These are phyloP conservation scores for Asterochloris erici DNA, from an alignment of 139 green algal genomes.

Conservation along the genomic window DNA sequence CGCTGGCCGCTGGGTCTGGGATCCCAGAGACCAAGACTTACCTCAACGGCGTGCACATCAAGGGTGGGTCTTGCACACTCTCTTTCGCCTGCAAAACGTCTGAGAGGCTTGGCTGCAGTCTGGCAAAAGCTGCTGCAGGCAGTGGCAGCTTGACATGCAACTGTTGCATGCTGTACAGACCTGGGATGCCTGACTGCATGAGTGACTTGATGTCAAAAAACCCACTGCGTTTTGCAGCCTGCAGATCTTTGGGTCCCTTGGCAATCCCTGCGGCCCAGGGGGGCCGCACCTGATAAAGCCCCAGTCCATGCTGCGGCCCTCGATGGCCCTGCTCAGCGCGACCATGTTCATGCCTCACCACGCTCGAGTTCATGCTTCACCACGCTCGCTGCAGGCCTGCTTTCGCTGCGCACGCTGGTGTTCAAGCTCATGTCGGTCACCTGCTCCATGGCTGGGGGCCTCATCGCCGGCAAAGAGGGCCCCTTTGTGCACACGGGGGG, in stretches of 20 bases:
- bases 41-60: conserved; percentile 75
- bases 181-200: too few relatives aligned
- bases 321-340: too few relatives aligned
- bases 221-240: too few relatives aligned
- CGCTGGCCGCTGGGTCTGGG: conserved; percentile 62
- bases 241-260: too few relatives aligned
- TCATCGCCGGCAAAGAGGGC: conserved; percentile 81
- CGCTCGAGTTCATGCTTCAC: not conserved
- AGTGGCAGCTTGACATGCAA: too few relatives aligned
- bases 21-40: conserved; percentile 80
- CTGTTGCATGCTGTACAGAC: too few relatives aligned
- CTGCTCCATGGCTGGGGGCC: conserved; percentile 67
- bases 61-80: conserved; percentile 1
- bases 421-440: conserved; percentile 70
- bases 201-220: too few relatives aligned
- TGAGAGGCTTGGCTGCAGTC: too few relatives aligned
- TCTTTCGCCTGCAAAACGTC: too few relatives aligned
- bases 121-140: too few relatives aligned
- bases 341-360: not conserved
- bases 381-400: not conserved
- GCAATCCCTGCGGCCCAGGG: too few relatives aligned
- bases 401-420: conserved; percentile 52
- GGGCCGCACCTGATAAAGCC: not conserved
- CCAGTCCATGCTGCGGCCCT: not conserved
- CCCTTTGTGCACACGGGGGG: conserved; percentile 79